These are phyloP conservation scores for Phytophthora pisi DNA, from an alignment of 352 stramenopile genomes.

Conservation along the genomic window DNA sequence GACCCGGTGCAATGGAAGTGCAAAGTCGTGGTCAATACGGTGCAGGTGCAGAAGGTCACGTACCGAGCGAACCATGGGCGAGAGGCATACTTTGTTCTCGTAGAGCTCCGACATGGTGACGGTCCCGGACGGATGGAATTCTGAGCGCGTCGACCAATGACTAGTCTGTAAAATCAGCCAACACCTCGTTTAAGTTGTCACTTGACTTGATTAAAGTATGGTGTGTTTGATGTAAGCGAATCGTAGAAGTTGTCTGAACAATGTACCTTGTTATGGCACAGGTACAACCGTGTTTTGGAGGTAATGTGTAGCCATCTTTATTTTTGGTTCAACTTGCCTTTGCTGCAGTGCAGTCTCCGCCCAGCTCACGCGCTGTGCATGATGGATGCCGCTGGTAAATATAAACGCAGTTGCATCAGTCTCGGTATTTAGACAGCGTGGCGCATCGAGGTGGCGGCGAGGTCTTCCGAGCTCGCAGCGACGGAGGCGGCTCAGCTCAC, in stretches of 20 bases:
- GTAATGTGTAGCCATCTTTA: neutral
- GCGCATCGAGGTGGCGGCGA: neutral
- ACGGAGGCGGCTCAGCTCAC: neutral
- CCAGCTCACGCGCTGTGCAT: neutral
- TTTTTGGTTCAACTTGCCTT: conserved; percentile 1
- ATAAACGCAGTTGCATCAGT: conserved; percentile 1
- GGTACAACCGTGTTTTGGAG: too few species aligned
- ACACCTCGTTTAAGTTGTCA: neutral
- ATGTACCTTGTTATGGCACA: too few species aligned
- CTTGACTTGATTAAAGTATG: neutral
- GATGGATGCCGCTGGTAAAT: conserved; percentile 1
- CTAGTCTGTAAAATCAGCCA: neutral
- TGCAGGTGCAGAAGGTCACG: conserved; percentile 18
- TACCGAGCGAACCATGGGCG: conserved; percentile 95
- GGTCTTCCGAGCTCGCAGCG: neutral
- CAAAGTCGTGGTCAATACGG: neutral
- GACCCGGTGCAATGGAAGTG: conserved; percentile 2
- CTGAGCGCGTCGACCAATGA: conserved; percentile 18
- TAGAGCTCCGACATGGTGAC: conserved; percentile 64
- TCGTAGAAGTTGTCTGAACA: too few species aligned
- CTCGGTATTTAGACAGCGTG: neutral
- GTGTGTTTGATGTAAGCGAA: neutral
- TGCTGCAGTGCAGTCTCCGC: neutral
- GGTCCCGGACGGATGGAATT: conserved; percentile 12
- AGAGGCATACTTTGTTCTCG: conserved; percentile 79